phyloP scores from a whole-genome alignment of 495 filamentous ascomycete species.

The Aspergillus coremiiformis region DNA sequence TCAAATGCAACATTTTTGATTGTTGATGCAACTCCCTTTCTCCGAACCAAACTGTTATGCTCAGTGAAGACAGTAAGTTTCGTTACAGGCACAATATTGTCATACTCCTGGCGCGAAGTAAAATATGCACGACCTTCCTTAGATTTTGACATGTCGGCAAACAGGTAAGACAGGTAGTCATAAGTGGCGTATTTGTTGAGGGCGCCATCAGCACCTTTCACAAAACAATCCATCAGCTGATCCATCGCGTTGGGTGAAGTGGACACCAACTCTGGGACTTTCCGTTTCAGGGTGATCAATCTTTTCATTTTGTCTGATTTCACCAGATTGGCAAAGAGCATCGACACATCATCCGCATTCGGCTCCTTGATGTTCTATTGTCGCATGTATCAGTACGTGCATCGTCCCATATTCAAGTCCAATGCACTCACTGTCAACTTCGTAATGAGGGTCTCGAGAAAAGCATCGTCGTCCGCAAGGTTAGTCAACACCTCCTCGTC shows the following conservation, averaged over 20 bases:
- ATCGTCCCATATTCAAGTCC: not conserved
- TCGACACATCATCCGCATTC: slow-evolving; percentile 77
- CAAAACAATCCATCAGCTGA: slow-evolving; percentile 91
- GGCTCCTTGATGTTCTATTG: slow-evolving; percentile 52
- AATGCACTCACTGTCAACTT: slow-evolving; percentile 64
- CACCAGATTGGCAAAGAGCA: slow-evolving; percentile 86
- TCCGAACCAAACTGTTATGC: slow-evolving; percentile 66
- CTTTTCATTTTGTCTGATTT: slow-evolving; percentile 68
- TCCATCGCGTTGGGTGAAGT: slow-evolving; percentile 65
- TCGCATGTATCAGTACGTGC: slow-evolving; percentile 3
- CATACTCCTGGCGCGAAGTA: slow-evolving; percentile 62
- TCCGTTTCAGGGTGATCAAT: slow-evolving; percentile 56
- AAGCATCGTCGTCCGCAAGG: slow-evolving; percentile 72
- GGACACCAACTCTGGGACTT: slow-evolving; percentile 54
- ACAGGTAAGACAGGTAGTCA: slow-evolving; percentile 88
- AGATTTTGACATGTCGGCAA: slow-evolving; percentile 84
- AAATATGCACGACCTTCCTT: slow-evolving; percentile 70
- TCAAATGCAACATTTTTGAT: slow-evolving; percentile 84
- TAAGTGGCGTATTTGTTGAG: slow-evolving; percentile 84
- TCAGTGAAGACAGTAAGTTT: slow-evolving; percentile 92
- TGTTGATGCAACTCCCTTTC: slow-evolving; percentile 84
- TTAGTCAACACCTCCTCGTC: slow-evolving; percentile 64
- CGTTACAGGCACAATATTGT: slow-evolving; percentile 69
- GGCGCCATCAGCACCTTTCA: slow-evolving; percentile 71
- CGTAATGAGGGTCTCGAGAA: slow-evolving; percentile 62